These are phyloP conservation scores for Mortierella sp. DNA, from an alignment of 371 early-diverging fungal species.

Conservation along the genomic window DNA sequence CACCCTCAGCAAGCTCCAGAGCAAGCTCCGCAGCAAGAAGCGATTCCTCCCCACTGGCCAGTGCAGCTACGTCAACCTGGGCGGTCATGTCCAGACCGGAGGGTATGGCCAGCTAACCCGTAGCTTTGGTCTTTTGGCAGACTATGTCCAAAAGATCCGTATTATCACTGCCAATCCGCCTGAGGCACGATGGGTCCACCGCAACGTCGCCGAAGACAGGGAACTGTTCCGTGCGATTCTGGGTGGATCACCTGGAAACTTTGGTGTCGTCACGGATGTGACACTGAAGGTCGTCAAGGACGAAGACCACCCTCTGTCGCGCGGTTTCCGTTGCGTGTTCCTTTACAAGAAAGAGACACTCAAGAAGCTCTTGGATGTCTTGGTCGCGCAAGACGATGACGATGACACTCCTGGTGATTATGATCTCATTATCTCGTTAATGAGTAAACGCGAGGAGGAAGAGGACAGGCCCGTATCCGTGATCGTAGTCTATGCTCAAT, in stretches of 20 bases:
- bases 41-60: conserved; percentile 43
- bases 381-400: conserved; percentile 16
- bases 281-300: conserved; percentile 35
- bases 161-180: conserved; percentile 41
- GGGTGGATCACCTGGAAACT: conserved; percentile 55
- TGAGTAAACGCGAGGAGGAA: not conserved
- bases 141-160: conserved; percentile 50
- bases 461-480: conserved; percentile 1
- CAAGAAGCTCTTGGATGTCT: conserved; percentile 36
- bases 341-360: conserved; percentile 17
- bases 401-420: conserved; percentile 32
- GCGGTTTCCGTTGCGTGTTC: conserved; percentile 23
- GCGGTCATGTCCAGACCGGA: conserved; percentile 54
- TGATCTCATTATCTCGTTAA: conserved; percentile 26
- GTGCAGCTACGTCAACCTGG: conserved; percentile 41
- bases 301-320: conserved; percentile 38
- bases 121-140: conserved; percentile 49
- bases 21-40: conserved; percentile 14
- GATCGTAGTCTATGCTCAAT: conserved; percentile 47
- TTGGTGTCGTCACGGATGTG: conserved; percentile 51
- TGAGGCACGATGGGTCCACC: conserved; percentile 17
- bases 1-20: conserved; percentile 30
- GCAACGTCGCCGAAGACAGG: conserved; percentile 7
- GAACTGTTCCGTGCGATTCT: conserved; percentile 43
- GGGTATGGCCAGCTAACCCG: conserved; percentile 51